A percentile compares a stretch with the other conserved stretches of the same genome.
phyloP scores from a whole-genome alignment of 768 basidiomycete genomes.

The Boletus patriciae region DNA sequence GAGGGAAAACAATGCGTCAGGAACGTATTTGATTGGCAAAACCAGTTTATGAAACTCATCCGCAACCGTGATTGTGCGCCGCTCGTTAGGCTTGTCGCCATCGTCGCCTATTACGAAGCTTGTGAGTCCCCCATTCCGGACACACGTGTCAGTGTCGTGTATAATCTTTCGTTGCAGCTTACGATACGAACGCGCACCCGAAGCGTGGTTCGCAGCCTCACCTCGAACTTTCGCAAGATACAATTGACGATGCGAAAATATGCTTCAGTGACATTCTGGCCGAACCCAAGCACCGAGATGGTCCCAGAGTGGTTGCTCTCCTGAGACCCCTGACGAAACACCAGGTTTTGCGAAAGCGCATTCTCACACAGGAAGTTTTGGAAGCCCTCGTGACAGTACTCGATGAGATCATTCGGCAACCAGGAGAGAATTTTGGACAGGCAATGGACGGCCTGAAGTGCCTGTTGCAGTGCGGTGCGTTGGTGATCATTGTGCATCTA shows the following conservation, averaged over 20 bases:
- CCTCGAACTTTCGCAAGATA: neutral
- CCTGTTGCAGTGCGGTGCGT: constrained; percentile 21
- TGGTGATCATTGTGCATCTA: neutral
- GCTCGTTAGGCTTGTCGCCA: constrained; percentile 22
- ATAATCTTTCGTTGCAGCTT: constrained; percentile 3
- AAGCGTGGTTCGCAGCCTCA: neutral
- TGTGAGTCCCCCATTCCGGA: constrained; percentile 6
- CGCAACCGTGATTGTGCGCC: constrained; percentile 6
- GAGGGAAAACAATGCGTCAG: constrained; percentile 23
- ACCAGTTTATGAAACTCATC: constrained; percentile 12
- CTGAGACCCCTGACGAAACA: constrained; percentile 22
- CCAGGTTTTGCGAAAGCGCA: constrained; percentile 5
- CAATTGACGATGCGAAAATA: constrained; percentile 17
- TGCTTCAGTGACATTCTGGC: constrained; percentile 13
- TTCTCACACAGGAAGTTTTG: constrained; percentile 18
- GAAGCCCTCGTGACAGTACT: constrained; percentile 13
- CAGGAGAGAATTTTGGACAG: constrained; percentile 11
- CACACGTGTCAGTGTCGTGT: too few species aligned
- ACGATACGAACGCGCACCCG: neutral
- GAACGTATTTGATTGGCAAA: constrained; percentile 13
- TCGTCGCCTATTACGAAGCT: constrained; percentile 24
- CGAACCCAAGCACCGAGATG: constrained; percentile 16
- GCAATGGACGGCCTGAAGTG: constrained; percentile 25
- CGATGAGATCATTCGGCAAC: constrained; percentile 7
- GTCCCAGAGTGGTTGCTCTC: constrained; percentile 23